Percentiles rank a stretch among this genome's conserved stretches.
Evolutionary conservation across 2,329 filamentous ascomycete genomes (phyloP).

Genomic region (Grosmannia penicillata): DNA sequence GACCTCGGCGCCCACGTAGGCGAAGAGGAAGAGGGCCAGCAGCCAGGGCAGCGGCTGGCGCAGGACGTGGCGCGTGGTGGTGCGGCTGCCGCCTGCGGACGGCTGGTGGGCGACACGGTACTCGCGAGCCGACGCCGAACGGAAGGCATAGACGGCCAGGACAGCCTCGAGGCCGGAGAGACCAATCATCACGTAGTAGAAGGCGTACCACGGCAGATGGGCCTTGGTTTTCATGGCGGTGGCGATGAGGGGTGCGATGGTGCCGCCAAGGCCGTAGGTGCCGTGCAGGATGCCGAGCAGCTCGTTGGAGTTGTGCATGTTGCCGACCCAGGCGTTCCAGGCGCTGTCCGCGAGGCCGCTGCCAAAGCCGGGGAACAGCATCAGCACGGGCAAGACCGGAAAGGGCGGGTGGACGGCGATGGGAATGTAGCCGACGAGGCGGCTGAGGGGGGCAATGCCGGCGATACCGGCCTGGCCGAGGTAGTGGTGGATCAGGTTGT

Average conservation of each 20-base stretch:
- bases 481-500: conserved; percentile 48
- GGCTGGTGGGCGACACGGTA: conserved; percentile 30
- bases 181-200: conserved; percentile 62
- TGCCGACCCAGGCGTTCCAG: conserved; percentile 50
- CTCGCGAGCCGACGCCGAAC: conserved; percentile 40
- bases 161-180: conserved; percentile 40
- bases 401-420: conserved; percentile 56
- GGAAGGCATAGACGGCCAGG: conserved; percentile 42
- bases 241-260: conserved; percentile 53
- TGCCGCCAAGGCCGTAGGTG: conserved; percentile 57
- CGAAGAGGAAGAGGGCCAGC: conserved; percentile 58
- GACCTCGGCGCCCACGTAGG: conserved; percentile 68
- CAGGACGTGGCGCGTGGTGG: conserved; percentile 30
- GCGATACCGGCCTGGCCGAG: conserved; percentile 60
- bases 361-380: conserved; percentile 53
- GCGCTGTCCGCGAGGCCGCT: conserved; percentile 51
- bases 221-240: conserved; percentile 57
- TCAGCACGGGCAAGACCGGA: conserved; percentile 47
- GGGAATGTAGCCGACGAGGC: conserved; percentile 49
- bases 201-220: conserved; percentile 51
- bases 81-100: conserved; percentile 22
- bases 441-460: conserved; percentile 45
- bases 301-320: conserved; percentile 59
- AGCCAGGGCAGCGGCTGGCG: conserved; percentile 50
- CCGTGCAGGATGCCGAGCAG: conserved; percentile 60